Evolutionary conservation across 2,329 filamentous ascomycete genomes (phyloP).

Genomic region (Claviceps quebecensis): DNA sequence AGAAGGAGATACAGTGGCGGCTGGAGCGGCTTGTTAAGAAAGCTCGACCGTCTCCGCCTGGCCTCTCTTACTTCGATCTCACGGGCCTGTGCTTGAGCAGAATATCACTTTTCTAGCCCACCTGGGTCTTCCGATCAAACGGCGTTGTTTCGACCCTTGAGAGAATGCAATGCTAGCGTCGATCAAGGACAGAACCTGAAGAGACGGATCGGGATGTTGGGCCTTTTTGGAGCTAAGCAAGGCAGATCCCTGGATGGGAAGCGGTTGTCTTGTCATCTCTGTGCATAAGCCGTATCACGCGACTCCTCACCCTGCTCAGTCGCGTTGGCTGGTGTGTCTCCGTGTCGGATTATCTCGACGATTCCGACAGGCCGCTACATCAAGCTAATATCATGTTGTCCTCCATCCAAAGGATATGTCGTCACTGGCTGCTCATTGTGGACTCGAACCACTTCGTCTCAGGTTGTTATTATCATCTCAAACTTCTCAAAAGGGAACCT

Average conservation of each 20-base stretch:
- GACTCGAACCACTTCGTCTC: background rate
- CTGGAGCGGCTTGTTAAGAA: conserved; percentile 2
- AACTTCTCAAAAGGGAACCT: background rate
- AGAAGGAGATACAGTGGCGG: conserved; percentile 1
- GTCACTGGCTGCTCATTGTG: conserved; percentile 2
- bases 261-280: conserved; percentile 6
- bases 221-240: background rate
- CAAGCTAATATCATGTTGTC: background rate
- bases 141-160: conserved; percentile 3
- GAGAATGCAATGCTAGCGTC: conserved; percentile 2
- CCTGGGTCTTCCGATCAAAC: conserved; percentile 3
- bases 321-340: background rate
- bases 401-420: background rate
- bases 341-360: background rate
- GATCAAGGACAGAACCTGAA: conserved; percentile 2
- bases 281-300: conserved; percentile 9
- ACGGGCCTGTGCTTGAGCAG: conserved; percentile 1
- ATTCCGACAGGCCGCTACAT: background rate
- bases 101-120: conserved; percentile 6
- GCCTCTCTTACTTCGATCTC: background rate
- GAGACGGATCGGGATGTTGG: conserved; percentile 1
- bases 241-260: conserved; percentile 10
- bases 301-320: conserved; percentile 4
- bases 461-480: background rate
- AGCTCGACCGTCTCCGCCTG: conserved; percentile 2